These are phyloP conservation scores for Blepharisma stoltei DNA, from an alignment of 73 alveolate species.

Conservation along the genomic window DNA sequence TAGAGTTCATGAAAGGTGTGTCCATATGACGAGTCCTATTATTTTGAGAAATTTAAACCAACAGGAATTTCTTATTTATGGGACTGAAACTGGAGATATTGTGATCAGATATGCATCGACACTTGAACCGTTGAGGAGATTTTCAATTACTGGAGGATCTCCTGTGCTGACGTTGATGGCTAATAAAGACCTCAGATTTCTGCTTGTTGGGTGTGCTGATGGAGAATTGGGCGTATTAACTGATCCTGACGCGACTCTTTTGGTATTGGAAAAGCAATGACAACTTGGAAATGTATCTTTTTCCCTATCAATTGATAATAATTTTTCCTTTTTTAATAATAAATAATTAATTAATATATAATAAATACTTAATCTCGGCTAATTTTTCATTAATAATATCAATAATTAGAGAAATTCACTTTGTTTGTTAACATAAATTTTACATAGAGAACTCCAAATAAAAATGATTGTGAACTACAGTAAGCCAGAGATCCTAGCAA, in stretches of 20 bases:
- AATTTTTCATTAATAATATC: too few relatives aligned
- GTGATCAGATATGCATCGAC: constrained; percentile 46
- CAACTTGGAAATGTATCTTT: too few relatives aligned
- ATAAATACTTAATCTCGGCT: too few relatives aligned
- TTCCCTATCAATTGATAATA: too few relatives aligned
- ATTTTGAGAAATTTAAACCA: constrained; percentile 50
- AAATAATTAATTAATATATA: too few relatives aligned
- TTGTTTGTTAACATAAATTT: too few relatives aligned
- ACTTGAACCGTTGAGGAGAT: constrained; percentile 39
- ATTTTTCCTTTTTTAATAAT: too few relatives aligned
- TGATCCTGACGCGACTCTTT: constrained; percentile 43
- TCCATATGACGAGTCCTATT: constrained; percentile 49
- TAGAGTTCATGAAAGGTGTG: constrained; percentile 50
- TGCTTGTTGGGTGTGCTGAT: constrained; percentile 77
- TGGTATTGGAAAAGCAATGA: too few relatives aligned
- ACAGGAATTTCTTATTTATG: constrained; percentile 68
- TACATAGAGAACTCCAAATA: too few relatives aligned
- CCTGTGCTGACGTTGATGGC: constrained; percentile 61
- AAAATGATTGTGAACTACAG: too few relatives aligned
- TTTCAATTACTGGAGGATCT: constrained; percentile 47
- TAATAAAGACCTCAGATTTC: constrained; percentile 60
- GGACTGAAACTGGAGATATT: constrained; percentile 80
- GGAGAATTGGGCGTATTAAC: constrained; percentile 80
- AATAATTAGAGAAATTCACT: too few relatives aligned
- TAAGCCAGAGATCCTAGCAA: too few relatives aligned